Conservation (phyloP, 2,329 filamentous ascomycete species). For the Fusarium palustre region DNA sequence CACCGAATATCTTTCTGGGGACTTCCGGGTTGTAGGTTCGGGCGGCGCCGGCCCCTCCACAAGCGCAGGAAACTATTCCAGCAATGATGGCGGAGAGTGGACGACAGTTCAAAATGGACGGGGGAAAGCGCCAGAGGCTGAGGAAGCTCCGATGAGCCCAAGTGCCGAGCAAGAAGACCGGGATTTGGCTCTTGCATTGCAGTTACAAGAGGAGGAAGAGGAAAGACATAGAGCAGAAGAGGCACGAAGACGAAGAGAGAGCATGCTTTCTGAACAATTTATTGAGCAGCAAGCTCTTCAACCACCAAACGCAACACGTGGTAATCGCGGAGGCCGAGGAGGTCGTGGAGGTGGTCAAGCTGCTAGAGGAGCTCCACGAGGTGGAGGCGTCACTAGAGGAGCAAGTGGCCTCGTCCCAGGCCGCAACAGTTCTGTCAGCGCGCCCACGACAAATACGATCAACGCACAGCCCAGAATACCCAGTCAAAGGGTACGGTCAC, state of each 20-base stretch:
- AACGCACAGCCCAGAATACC: constrained; percentile 35
- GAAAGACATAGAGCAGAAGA: constrained; percentile 76
- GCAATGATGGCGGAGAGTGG: constrained; percentile 59
- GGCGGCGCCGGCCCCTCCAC: constrained; percentile 36
- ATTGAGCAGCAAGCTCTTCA: constrained; percentile 72
- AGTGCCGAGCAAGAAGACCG: constrained; percentile 80
- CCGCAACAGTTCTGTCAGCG: constrained; percentile 41
- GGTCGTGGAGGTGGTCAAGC: constrained; percentile 9
- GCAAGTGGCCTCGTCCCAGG: constrained; percentile 39
- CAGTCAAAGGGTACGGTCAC: constrained; percentile 58
- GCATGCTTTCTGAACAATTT: constrained; percentile 74
- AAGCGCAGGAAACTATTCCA: constrained; percentile 26
- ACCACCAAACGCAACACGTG: constrained; percentile 43
- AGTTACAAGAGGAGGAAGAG: constrained; percentile 95
- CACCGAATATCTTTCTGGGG: constrained; percentile 87
- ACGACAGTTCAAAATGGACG: constrained; percentile 62
- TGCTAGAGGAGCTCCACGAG: constrained; percentile 15
- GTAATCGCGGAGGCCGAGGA: constrained; percentile 37
- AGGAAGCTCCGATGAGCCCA: constrained; percentile 52
- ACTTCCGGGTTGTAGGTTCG: constrained; percentile 85
- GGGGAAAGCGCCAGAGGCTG: constrained; percentile 46
- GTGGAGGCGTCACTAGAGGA: constrained; percentile 36
- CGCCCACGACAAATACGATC: constrained; percentile 34
- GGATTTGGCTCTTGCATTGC: constrained; percentile 87
- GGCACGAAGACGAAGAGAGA: constrained; percentile 73